Conservation (phyloP, 345 rosid species). For the Ceriops zippeliana region DNA sequence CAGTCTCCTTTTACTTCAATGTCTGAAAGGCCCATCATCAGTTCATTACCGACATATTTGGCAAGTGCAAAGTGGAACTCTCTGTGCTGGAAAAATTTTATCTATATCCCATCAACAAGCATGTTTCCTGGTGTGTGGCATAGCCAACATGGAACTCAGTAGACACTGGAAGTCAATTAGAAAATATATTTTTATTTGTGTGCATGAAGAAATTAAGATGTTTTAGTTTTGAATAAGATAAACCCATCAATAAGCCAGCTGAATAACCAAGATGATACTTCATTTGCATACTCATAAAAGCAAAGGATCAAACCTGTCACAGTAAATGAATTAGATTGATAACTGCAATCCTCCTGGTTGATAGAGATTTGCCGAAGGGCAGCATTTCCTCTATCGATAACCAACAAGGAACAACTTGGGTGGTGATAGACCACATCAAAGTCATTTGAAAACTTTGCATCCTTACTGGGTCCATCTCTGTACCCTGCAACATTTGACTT, state of each 20-base stretch:
- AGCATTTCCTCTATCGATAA: constrained; percentile 92
- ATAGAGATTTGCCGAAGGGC: constrained; percentile 95
- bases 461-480: constrained; percentile 97
- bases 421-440: constrained; percentile 81
- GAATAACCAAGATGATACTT: no score
- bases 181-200: background rate
- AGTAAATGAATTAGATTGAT: constrained; percentile 64
- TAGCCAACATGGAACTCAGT: background rate
- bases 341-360: constrained; percentile 76
- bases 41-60: background rate
- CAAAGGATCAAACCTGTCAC: constrained; percentile 44
- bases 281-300: no score
- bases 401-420: constrained; percentile 82
- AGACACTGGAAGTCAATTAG: background rate
- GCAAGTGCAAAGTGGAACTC: background rate
- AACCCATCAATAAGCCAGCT: background rate
- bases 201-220: background rate
- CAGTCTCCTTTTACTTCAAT: background rate
- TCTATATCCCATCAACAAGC: background rate
- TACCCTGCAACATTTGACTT: constrained; percentile 80
- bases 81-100: background rate
- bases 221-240: background rate
- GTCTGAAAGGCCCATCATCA: background rate
- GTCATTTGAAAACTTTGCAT: constrained; percentile 91
- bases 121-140: background rate